Evolutionary conservation across 2,329 filamentous ascomycete species (phyloP).

Genomic region (Coniochaeta sp.): DNA sequence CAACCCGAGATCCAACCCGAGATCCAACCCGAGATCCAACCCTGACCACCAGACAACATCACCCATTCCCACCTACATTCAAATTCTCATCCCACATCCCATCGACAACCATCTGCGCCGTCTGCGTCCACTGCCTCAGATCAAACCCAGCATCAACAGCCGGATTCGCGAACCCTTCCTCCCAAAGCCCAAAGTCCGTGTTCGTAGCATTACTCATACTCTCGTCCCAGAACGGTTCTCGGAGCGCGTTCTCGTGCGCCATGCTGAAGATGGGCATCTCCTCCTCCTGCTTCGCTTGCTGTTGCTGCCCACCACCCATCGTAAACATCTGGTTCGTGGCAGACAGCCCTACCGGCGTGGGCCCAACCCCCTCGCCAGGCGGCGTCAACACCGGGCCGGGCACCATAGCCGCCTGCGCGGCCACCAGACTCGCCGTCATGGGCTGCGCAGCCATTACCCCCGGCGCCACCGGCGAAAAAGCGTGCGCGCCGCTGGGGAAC

Average conservation of each 20-base stretch:
- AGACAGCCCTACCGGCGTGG: not conserved
- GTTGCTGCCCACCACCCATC: not conserved
- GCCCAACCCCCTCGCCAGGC: not conserved
- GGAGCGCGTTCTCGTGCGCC: conserved; percentile 10
- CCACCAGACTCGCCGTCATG: conserved; percentile 2
- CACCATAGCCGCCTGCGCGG: conserved; percentile 4
- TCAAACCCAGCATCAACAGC: conserved; percentile 24
- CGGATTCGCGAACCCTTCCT: conserved; percentile 29
- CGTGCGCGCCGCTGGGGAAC: not conserved
- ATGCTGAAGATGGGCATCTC: conserved; percentile 9
- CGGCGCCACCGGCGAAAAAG: not conserved
- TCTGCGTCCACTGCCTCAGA: conserved; percentile 21
- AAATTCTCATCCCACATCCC: not conserved
- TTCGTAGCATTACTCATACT: conserved; percentile 20
- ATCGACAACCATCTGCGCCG: conserved; percentile 11
- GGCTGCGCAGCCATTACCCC: conserved; percentile 1
- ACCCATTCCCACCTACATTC: not conserved
- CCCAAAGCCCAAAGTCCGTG: conserved; percentile 27
- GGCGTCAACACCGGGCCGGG: not conserved
- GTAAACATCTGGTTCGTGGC: not conserved
- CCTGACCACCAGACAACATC: not conserved
- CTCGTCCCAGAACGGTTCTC: conserved; percentile 16
- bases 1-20: too few species aligned
- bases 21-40: not conserved
- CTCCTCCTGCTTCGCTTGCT: conserved; percentile 3